These are phyloP conservation scores for Aspergillus pseudonomiae DNA, from an alignment of 2,329 filamentous ascomycete species.

Conservation along the genomic window DNA sequence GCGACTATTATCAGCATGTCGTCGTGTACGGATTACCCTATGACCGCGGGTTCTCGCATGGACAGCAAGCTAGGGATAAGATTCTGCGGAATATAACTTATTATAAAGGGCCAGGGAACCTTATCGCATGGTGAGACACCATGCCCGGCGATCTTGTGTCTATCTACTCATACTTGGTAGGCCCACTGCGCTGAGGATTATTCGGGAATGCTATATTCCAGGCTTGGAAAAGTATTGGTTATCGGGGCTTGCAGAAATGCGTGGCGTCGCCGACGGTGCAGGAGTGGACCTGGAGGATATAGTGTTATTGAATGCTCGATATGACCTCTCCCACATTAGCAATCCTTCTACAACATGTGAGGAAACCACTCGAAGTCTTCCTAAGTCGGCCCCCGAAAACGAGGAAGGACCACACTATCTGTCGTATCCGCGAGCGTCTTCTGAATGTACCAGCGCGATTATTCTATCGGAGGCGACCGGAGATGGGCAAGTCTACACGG, in stretches of 20 bases:
- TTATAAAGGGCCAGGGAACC: not conserved
- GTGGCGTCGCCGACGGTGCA: not conserved
- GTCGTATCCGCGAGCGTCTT: not conserved
- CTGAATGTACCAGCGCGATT: not conserved
- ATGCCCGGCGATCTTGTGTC: not conserved
- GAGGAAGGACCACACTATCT: not conserved
- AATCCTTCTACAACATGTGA: not conserved
- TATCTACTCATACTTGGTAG: not conserved
- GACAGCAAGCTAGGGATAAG: not conserved
- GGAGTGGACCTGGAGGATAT: not conserved
- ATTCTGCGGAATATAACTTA: not conserved
- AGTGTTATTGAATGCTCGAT: not conserved
- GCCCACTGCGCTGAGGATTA: not conserved
- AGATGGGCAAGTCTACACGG: not conserved
- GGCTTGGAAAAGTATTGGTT: not conserved
- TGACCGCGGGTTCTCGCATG: not conserved
- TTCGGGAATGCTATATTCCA: not conserved
- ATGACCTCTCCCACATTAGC: slow-evolving; percentile 1
- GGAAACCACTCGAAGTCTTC: not conserved
- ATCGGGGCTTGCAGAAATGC: not conserved
- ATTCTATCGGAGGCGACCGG: not conserved
- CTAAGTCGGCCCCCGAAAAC: not conserved
- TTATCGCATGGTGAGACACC: not conserved
- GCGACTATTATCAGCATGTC: not conserved
- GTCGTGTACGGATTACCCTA: not conserved